Conservation (phyloP, 2,329 filamentous ascomycete genomes). For the Albophoma yamanashiensis region DNA sequence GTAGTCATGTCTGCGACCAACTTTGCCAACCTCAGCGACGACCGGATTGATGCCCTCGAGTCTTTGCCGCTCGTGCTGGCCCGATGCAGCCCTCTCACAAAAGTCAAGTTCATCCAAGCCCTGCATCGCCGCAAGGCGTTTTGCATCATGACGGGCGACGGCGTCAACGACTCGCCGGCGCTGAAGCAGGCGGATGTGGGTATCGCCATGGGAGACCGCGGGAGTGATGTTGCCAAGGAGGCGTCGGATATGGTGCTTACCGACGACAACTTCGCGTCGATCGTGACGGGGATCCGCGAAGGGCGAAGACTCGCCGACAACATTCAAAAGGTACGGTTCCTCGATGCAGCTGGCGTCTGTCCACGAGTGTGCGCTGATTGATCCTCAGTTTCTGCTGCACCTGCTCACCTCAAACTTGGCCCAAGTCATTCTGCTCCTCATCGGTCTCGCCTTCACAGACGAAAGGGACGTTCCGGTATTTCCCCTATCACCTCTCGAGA, state of each 20-base stretch:
- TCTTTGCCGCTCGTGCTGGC: slow-evolving; percentile 57
- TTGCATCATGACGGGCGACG: slow-evolving; percentile 66
- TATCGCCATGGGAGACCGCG: slow-evolving; percentile 63
- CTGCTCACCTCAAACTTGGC: slow-evolving; percentile 60
- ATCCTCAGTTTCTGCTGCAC: slow-evolving; percentile 45
- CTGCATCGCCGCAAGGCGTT: slow-evolving; percentile 57
- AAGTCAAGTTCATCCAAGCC: slow-evolving; percentile 68
- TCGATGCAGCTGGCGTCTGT: not conserved
- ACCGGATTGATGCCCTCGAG: slow-evolving; percentile 50
- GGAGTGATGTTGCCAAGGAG: slow-evolving; percentile 66
- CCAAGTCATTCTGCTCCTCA: slow-evolving; percentile 57
- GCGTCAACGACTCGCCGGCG: slow-evolving; percentile 65
- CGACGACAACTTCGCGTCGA: slow-evolving; percentile 80
- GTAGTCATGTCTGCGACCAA: slow-evolving; percentile 51
- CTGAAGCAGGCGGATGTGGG: slow-evolving; percentile 64
- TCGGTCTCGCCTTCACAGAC: slow-evolving; percentile 62
- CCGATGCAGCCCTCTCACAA: slow-evolving; percentile 58
- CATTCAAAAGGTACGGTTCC: slow-evolving; percentile 51
- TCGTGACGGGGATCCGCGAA: slow-evolving; percentile 61
- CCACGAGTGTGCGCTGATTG: slow-evolving; percentile 5
- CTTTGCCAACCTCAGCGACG: slow-evolving; percentile 52
- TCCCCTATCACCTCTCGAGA: slow-evolving; percentile 60
- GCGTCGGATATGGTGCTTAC: slow-evolving; percentile 82
- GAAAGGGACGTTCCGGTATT: slow-evolving; percentile 48
- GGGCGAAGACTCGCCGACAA: slow-evolving; percentile 62